Percentiles rank a stretch among this genome's conserved stretches.
Conservation (phyloP, 768 basidiomycete species). For the Obba rivulosa region DNA sequence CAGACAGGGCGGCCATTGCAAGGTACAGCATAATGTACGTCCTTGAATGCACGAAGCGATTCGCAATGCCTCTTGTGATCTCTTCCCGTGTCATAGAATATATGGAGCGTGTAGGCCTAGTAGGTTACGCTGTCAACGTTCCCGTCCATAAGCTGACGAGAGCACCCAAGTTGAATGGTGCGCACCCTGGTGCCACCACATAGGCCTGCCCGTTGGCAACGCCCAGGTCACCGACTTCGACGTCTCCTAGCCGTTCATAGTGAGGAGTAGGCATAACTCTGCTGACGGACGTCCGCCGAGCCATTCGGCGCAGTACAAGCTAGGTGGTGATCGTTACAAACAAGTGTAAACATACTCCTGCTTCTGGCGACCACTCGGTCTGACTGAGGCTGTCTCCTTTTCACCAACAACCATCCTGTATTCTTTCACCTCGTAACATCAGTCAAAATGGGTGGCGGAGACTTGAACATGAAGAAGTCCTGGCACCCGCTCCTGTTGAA, state of each 20-base stretch:
- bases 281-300: slow-evolving; percentile 7
- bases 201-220: too few species aligned
- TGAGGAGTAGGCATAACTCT: slow-evolving; percentile 21
- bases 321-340: slow-evolving; percentile 18
- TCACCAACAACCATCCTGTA: slow-evolving; percentile 6
- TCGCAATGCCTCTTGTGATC: slow-evolving; percentile 80
- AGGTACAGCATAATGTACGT: slow-evolving; percentile 87
- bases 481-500: slow-evolving; percentile 98
- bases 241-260: slow-evolving; percentile 21
- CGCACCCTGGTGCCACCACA: slow-evolving; percentile 18
- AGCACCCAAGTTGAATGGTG: slow-evolving; percentile 3
- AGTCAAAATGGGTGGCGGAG: slow-evolving; percentile 94
- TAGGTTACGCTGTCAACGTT: slow-evolving; percentile 20
- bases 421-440: slow-evolving; percentile 9
- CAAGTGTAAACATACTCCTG: slow-evolving; percentile 24
- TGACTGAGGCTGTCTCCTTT: slow-evolving; percentile 4
- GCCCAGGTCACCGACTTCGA: slow-evolving; percentile 27
- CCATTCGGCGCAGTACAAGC: not conserved
- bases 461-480: slow-evolving; percentile 99
- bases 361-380: not conserved
- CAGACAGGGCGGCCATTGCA: slow-evolving; percentile 80
- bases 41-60: slow-evolving; percentile 84
- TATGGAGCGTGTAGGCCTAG: slow-evolving; percentile 77
- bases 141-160: slow-evolving; percentile 15
- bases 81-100: slow-evolving; percentile 81